Base-by-base conservation (phyloP, 371 early-diverging fungal species). In the Chytridium lagenaria region DNA sequence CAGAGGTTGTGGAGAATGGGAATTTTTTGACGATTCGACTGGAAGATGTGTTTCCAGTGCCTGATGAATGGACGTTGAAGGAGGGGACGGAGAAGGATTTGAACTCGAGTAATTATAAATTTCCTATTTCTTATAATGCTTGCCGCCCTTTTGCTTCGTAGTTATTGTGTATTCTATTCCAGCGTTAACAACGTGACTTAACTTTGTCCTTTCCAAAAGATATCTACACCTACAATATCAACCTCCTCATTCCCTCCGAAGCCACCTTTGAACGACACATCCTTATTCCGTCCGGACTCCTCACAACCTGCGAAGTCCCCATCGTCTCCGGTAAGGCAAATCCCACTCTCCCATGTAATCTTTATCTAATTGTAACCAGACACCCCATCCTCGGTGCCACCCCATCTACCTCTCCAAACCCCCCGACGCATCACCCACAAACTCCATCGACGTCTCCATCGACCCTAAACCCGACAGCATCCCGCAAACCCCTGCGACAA, bases 31-130 rank as follows among this genome's bases (percentile, higher is more conserved):
- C 72, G 1, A 39, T 87, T 36, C 67, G 68, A 22, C 59, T 84
- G 28, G 81, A 77, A 19, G 85, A 86, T 34, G 55, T 83, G 59
- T 73, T 52, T 30, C 87, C 87, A 10, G 81, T 85, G 1, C 87
- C 87, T 0, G 87, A 87, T 34, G 87, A 87, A 59, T 87, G 87
- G 87, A 81, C 79, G 1, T 50, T 80, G 26, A 84, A 83, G 69
- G 87, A 87, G 44, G 83, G 80, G 23, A 83, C 71, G 50, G 87
- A 87, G 69, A 85, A 85, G 64, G 87, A 87, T 78, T 68, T 81
- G 50, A 85, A 83, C 61, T 85, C 87, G 7, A 87, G 87, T 85
- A 69, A 33, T 37, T 40, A 12, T 66, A 40, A 19, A 67, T 19
- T 23, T 23, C 26, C 0, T 68, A 28, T 37, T 0, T 23, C 10